Conservation (phyloP, 2,329 filamentous ascomycete genomes). For the Colletotrichum shisoi region DNA sequence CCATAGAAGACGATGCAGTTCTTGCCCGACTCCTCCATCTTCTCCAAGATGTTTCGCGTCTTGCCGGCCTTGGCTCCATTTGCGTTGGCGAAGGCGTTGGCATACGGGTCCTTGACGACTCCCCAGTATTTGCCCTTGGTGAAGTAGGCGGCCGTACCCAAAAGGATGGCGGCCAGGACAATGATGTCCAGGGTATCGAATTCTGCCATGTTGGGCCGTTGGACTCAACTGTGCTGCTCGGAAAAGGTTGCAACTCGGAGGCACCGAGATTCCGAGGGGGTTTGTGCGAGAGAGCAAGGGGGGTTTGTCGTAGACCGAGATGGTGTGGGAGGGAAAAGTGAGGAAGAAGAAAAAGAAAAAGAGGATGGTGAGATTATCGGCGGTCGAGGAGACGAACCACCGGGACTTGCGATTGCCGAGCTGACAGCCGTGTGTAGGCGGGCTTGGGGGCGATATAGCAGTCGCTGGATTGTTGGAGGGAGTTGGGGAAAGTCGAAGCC, state of each 20-base stretch:
- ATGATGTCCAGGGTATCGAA: slow-evolving; percentile 94
- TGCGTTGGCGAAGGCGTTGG: slow-evolving; percentile 73
- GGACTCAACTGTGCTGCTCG: slow-evolving; percentile 20
- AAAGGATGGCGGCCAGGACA: slow-evolving; percentile 83
- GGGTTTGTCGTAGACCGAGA: slow-evolving; percentile 15
- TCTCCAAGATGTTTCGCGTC: slow-evolving; percentile 91
- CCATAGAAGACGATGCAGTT: slow-evolving; percentile 99
- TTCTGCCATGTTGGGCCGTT: slow-evolving; percentile 75
- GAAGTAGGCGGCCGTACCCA: slow-evolving; percentile 93
- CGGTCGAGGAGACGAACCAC: slow-evolving; percentile 9
- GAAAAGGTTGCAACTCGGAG: slow-evolving; percentile 17
- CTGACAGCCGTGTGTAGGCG: slow-evolving; percentile 22
- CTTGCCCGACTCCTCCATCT: slow-evolving; percentile 93
- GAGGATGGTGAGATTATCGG: slow-evolving; percentile 9
- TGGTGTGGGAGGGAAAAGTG: slow-evolving; percentile 5
- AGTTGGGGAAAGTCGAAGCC: slow-evolving; percentile 27
- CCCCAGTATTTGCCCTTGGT: slow-evolving; percentile 97
- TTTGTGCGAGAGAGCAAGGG: not conserved
- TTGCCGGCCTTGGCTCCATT: slow-evolving; percentile 78
- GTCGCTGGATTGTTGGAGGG: slow-evolving; percentile 29
- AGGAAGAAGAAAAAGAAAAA: not conserved
- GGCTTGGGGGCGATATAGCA: slow-evolving; percentile 19
- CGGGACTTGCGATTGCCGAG: slow-evolving; percentile 26
- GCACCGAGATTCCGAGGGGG: slow-evolving; percentile 19
- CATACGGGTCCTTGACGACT: slow-evolving; percentile 87